Percentiles rank a stretch among this genome's conserved stretches.
Conservation (phyloP, 176 grass and related monocot genomes). For the Chloris gayana region DNA sequence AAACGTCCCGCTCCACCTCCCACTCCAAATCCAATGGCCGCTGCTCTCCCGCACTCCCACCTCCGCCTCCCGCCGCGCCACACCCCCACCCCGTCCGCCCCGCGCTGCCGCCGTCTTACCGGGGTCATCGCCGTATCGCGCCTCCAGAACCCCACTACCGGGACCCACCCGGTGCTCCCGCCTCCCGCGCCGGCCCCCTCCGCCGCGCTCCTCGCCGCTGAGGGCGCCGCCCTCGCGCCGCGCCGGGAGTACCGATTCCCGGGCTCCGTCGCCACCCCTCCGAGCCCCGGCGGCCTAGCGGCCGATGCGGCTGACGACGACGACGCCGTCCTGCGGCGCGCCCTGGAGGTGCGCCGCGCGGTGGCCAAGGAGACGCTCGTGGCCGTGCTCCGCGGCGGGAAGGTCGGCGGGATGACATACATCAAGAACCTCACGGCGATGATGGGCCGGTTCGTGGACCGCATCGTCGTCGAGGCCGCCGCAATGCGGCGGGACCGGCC, state of each 20-base stretch:
- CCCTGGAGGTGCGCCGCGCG: constrained; percentile 77
- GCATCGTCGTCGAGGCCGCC: constrained; percentile 75
- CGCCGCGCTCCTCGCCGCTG: constrained; percentile 56
- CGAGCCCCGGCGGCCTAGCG: background rate
- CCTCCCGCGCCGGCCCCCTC: constrained; percentile 32
- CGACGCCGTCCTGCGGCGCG: constrained; percentile 55
- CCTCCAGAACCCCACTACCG: constrained; percentile 55
- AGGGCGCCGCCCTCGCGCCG: constrained; percentile 68
- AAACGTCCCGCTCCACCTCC: constrained; percentile 28
- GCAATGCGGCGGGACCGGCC: constrained; percentile 53
- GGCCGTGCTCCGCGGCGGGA: constrained; percentile 51
- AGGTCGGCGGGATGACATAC: constrained; percentile 74
- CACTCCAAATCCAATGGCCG: constrained; percentile 41
- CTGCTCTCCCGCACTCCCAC: constrained; percentile 43
- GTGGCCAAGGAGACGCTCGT: constrained; percentile 65
- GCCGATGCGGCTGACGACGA: constrained; percentile 15
- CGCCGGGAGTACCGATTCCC: constrained; percentile 72
- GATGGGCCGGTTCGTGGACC: constrained; percentile 69
- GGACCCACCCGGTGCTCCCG: constrained; percentile 35
- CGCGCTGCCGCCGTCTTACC: background rate
- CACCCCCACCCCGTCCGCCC: background rate
- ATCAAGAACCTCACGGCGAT: constrained; percentile 58
- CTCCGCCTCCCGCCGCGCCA: constrained; percentile 37
- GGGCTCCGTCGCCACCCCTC: constrained; percentile 57
- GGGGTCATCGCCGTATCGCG: constrained; percentile 31